phyloP scores from a whole-genome alignment of 2,329 filamentous ascomycete species.

The Leptographium galeiforme region DNA sequence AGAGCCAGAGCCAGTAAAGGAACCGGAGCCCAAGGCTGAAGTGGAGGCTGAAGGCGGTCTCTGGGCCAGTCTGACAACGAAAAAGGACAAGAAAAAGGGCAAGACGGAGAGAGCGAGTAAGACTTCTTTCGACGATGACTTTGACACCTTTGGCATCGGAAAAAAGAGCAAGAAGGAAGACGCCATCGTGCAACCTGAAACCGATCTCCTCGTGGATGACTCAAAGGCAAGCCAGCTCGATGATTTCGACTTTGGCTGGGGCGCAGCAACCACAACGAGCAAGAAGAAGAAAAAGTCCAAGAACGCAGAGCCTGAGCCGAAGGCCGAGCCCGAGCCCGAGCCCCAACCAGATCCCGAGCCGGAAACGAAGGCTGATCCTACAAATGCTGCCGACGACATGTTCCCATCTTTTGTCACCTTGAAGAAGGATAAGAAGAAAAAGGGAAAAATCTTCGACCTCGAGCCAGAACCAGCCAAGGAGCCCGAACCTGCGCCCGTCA shows the following conservation, averaged over 20 bases:
- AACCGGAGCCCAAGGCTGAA: conserved; percentile 11
- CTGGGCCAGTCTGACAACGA: conserved; percentile 19
- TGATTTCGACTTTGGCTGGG: conserved; percentile 18
- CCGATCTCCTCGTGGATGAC: conserved; percentile 3
- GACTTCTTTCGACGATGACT: conserved; percentile 6
- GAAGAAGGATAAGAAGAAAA: conserved; percentile 27
- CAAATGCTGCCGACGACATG: conserved; percentile 9
- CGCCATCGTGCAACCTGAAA: conserved; percentile 3
- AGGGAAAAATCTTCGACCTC: conserved; percentile 7
- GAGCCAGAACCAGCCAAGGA: conserved; percentile 3
- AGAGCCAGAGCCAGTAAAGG: conserved; percentile 11
- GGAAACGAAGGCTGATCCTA: not conserved
- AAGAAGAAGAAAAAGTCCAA: conserved; percentile 14
- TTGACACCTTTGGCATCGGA: conserved; percentile 3
- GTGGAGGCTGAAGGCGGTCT: not conserved
- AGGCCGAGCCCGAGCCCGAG: not conserved
- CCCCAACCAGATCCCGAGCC: not conserved
- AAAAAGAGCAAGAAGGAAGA: conserved; percentile 8
- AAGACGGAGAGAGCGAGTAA: conserved; percentile 9
- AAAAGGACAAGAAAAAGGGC: conserved; percentile 23
- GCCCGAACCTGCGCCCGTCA: conserved; percentile 15
- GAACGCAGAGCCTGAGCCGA: conserved; percentile 6
- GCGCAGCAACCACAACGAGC: conserved; percentile 4
- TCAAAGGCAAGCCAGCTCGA: conserved; percentile 13
- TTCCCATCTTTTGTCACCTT: conserved; percentile 15